phyloP scores from a whole-genome alignment of 176 grass and related monocot genomes.

The Avena insularis region DNA sequence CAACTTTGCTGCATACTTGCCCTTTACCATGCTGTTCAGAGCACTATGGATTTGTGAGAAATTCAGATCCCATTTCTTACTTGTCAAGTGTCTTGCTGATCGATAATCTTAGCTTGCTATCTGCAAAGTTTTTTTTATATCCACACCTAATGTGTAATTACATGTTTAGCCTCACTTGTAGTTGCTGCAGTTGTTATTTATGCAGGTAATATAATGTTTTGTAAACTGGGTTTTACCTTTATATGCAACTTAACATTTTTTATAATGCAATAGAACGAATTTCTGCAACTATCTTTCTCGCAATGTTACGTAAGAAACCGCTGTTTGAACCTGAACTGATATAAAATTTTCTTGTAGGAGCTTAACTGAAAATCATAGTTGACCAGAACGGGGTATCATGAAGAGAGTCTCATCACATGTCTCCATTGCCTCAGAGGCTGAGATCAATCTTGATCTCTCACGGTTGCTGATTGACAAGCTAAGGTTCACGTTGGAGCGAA shows the following conservation, averaged over 20 bases:
- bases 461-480: conserved; percentile 61
- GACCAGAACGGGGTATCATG: conserved; percentile 28
- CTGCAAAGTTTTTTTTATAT: background rate
- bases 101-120: background rate
- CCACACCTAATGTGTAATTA: background rate
- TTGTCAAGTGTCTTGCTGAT: background rate
- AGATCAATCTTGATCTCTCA: conserved; percentile 73
- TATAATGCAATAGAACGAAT: background rate
- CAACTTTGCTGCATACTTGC: background rate
- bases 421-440: conserved; percentile 68
- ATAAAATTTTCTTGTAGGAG: background rate
- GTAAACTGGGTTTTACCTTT: background rate
- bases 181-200: background rate
- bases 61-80: background rate
- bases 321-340: background rate
- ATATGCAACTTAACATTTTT: background rate
- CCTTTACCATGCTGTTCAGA: background rate
- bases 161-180: background rate
- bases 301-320: background rate
- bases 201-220: background rate
- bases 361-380: background rate
- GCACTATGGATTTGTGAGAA: background rate
- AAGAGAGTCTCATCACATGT: conserved; percentile 62
- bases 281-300: background rate
- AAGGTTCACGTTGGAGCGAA: conserved; percentile 65